Base-by-base conservation (phyloP, 2,329 filamentous ascomycete species). In the Zasmidium angulare region DNA sequence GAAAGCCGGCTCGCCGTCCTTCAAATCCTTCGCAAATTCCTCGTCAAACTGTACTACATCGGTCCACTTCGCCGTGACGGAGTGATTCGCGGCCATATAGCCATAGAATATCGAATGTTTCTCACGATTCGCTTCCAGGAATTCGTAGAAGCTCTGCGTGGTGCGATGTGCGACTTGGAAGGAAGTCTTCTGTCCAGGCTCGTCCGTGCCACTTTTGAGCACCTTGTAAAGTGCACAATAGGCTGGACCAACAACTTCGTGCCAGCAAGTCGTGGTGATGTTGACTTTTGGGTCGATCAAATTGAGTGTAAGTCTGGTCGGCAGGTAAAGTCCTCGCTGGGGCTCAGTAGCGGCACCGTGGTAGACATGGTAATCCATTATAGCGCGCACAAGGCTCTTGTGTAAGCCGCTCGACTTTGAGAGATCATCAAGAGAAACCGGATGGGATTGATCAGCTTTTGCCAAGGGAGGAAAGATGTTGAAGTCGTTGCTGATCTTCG, bases 81-180 rank as follows among this genome's bases (percentile, higher is more conserved):
- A 50, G 21, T 50, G 47, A 23, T 50, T 50, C 12, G 47, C 47
- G 19, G 47, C 47, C 47, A 50, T 50, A 21, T 50, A 50, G 3
- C 47, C 47, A 17, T 50, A 50, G 21, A 50, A 50, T n/a, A 50
- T 50, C 9, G 47, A 21, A 21, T 50, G 47, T 23, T 50, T 50
- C 21, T 50, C 47, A 10, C 19, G 47, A 21, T 23, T n/a, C n/a
- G 19, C 3, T 23, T 50, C 47, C 4, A 50, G 47, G 17, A 50
- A 50, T n/a, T 50, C 47, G 47, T 50, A 50, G 21, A 50, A 50
- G 21, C 19, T 50, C 12, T 50, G 19, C 19, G 12, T 50, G n/a
- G 47, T 50, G 21, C 23, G n/a, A 17, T 50, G 47, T 11, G 47
- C 47, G 47, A 50, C 47, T 50, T 50, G 47, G 47, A 50, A 50